Evolutionary conservation across 495 filamentous ascomycete species (phyloP).

Genomic region (Bathelium albidoporum): DNA sequence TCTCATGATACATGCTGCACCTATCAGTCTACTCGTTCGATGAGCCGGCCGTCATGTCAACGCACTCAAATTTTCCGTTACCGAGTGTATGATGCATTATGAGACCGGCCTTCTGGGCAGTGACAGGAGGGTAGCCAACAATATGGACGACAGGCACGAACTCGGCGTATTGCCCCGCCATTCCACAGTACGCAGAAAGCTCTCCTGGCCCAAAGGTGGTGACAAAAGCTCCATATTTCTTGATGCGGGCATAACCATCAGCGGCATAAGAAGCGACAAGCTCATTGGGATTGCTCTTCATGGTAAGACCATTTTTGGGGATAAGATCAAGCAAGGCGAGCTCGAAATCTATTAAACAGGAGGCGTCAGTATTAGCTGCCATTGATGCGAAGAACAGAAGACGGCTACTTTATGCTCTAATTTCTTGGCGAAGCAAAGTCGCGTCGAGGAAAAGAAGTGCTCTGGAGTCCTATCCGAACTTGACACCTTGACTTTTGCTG

Average conservation of each 20-base stretch:
- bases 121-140: conserved; percentile 45
- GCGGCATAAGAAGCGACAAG: conserved; percentile 23
- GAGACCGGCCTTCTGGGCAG: conserved; percentile 3
- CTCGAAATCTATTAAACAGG: conserved; percentile 17
- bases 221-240: conserved; percentile 20
- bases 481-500: not conserved
- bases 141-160: conserved; percentile 52
- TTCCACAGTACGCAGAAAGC: conserved; percentile 17
- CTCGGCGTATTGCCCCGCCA: conserved; percentile 21
- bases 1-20: conserved; percentile 32
- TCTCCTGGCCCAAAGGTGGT: conserved; percentile 16
- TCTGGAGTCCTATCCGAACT: not conserved
- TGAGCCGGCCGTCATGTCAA: conserved; percentile 21
- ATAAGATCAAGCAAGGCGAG: conserved; percentile 23
- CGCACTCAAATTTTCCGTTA: conserved; percentile 18
- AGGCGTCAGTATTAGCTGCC: no score
- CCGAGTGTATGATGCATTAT: conserved; percentile 24
- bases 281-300: conserved; percentile 23
- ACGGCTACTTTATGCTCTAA: no score
- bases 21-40: not conserved
- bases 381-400: not conserved
- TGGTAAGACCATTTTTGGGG: conserved; percentile 12
- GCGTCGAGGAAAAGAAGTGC: not conserved
- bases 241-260: conserved; percentile 23
- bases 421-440: not conserved